phyloP scores from a whole-genome alignment of 805 yeast genomes.

The Yarrowia sp. region DNA sequence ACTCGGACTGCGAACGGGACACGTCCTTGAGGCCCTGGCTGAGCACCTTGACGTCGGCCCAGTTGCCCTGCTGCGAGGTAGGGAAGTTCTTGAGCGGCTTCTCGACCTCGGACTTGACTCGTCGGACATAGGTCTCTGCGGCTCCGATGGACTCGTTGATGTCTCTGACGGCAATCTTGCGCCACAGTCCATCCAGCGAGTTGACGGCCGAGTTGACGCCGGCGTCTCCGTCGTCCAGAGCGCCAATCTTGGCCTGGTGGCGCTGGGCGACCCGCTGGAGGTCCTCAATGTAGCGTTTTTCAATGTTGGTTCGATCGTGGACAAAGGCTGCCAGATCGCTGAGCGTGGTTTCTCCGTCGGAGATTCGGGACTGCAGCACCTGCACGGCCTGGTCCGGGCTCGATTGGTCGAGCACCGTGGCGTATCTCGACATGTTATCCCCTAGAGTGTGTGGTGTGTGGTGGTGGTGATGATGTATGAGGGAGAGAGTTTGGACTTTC shows the following conservation, averaged over 20 bases:
- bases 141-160: conserved; percentile 43
- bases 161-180: conserved; percentile 32
- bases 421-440: conserved; percentile 7
- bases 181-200: conserved; percentile 31
- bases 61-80: conserved; percentile 57
- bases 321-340: conserved; percentile 28
- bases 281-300: conserved; percentile 30
- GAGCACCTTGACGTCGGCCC: conserved; percentile 60
- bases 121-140: conserved; percentile 48
- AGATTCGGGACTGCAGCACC: conserved; percentile 21
- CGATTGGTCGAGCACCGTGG: conserved; percentile 29
- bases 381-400: conserved; percentile 23
- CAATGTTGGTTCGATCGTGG: conserved; percentile 30
- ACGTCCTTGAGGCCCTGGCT: conserved; percentile 56
- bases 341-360: conserved; percentile 16
- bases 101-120: conserved; percentile 52
- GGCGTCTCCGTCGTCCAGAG: conserved; percentile 9
- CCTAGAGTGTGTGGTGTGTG: neutral
- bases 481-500: conserved; percentile 22
- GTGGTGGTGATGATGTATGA: conserved; percentile 22
- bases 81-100: conserved; percentile 55
- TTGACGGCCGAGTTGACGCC: conserved; percentile 10
- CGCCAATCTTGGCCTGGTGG: conserved; percentile 16
- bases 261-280: conserved; percentile 31
- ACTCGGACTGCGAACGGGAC: conserved; percentile 54